phyloP scores from a whole-genome alignment of 371 early-diverging fungal species.

The Mortierella sp. region DNA sequence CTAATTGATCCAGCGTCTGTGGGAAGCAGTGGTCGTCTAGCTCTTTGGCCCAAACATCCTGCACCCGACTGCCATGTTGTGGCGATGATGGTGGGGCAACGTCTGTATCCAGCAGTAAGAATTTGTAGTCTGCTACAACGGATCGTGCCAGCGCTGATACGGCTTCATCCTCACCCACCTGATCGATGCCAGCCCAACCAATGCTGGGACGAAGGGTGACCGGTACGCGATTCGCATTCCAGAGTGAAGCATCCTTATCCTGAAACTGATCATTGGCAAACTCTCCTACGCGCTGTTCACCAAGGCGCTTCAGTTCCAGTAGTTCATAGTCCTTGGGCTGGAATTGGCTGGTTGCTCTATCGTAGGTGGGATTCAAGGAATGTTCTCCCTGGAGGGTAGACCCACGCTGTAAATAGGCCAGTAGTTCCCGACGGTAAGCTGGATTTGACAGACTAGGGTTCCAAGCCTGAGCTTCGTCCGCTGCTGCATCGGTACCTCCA shows the following conservation, averaged over 20 bases:
- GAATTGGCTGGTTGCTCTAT: slow-evolving; percentile 3
- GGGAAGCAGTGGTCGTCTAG: slow-evolving; percentile 57
- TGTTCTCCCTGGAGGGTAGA: slow-evolving; percentile 13
- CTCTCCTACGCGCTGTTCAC: slow-evolving; percentile 6
- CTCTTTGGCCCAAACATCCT: slow-evolving; percentile 36
- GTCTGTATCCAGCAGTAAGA: slow-evolving; percentile 59
- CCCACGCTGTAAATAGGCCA: slow-evolving; percentile 31
- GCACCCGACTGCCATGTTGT: background rate
- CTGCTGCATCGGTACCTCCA: slow-evolving; percentile 22
- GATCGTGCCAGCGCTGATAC: slow-evolving; percentile 56
- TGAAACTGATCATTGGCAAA: slow-evolving; percentile 1
- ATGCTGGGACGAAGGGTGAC: slow-evolving; percentile 29
- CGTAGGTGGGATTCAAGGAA: slow-evolving; percentile 5
- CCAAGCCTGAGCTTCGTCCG: slow-evolving; percentile 44
- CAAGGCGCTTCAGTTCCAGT: background rate
- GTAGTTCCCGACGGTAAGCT: slow-evolving; percentile 18
- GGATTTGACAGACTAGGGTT: slow-evolving; percentile 25
- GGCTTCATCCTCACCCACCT: slow-evolving; percentile 46
- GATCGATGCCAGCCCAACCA: slow-evolving; percentile 51
- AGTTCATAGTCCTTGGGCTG: slow-evolving; percentile 20
- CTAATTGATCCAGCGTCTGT: slow-evolving; percentile 34
- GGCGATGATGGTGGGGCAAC: slow-evolving; percentile 37
- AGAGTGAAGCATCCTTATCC: background rate
- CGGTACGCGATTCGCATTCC: slow-evolving; percentile 24
- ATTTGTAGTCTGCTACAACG: slow-evolving; percentile 65